phyloP scores from a whole-genome alignment of 2,329 filamentous ascomycete species.

The Pseudocercospora eumusae region DNA sequence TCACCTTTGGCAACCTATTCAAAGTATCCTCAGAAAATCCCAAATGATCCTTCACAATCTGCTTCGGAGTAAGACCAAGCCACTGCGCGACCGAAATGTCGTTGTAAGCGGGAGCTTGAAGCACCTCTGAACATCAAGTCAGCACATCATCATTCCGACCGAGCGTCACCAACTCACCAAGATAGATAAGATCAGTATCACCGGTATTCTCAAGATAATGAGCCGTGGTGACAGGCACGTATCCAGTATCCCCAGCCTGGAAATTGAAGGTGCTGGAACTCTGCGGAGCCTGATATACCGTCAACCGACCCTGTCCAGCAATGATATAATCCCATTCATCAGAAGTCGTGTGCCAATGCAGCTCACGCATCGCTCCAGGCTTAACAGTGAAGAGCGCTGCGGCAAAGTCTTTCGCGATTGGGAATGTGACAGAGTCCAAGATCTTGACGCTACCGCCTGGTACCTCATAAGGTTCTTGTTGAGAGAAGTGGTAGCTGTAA shows the following conservation, averaged over 20 bases:
- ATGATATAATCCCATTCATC: conserved; percentile 66
- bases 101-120: conserved; percentile 55
- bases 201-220: conserved; percentile 66
- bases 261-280: conserved; percentile 60
- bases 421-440: conserved; percentile 59
- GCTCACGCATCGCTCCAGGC: conserved; percentile 64
- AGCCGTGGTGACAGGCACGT: conserved; percentile 56
- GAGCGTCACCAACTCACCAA: no score
- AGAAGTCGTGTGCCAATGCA: conserved; percentile 63
- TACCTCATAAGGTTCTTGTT: conserved; percentile 53
- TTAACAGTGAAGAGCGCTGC: conserved; percentile 59
- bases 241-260: conserved; percentile 61
- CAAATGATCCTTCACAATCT: conserved; percentile 42
- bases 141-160: neutral
- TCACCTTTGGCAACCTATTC: conserved; percentile 42
- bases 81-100: conserved; percentile 61
- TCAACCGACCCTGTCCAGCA: conserved; percentile 57
- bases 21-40: conserved; percentile 38
- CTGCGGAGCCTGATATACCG: conserved; percentile 56
- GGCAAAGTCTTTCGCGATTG: conserved; percentile 57
- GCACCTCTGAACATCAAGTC: conserved; percentile 47
- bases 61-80: conserved; percentile 54
- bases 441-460: conserved; percentile 62
- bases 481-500: conserved; percentile 48
- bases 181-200: conserved; percentile 57